phyloP scores from a whole-genome alignment of 768 basidiomycete species.

The Hypholoma fasciculare region DNA sequence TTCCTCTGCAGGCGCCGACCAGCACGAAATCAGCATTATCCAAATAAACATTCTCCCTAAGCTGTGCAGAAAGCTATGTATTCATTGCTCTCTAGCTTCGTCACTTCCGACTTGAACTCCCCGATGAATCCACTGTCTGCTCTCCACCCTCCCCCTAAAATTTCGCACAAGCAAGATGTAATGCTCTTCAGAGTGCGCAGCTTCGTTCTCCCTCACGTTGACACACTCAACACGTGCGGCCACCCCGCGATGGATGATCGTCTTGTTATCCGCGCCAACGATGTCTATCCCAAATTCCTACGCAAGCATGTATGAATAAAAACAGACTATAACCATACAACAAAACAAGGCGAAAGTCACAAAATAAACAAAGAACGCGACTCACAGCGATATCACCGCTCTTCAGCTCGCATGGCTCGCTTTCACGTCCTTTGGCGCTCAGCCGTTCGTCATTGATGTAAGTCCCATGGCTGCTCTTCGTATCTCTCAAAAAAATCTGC shows the following conservation, averaged over 20 bases:
- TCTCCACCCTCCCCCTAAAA: too few relatives aligned
- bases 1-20: too few relatives aligned
- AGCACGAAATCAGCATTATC: too few relatives aligned
- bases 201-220: background rate
- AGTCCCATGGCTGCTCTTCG: constrained; percentile 95
- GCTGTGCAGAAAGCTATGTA: too few relatives aligned
- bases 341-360: background rate
- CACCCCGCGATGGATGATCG: constrained; percentile 96
- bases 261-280: constrained; percentile 95
- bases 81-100: too few relatives aligned
- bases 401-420: constrained; percentile 90
- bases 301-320: constrained; percentile 1
- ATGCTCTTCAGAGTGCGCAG: too few relatives aligned
- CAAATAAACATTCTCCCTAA: too few relatives aligned
- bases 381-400: constrained; percentile 92
- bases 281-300: constrained; percentile 99
- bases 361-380: too few relatives aligned
- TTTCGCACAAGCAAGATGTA: too few relatives aligned
- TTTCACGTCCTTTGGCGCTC: constrained; percentile 83
- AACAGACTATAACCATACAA: background rate
- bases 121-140: too few relatives aligned
- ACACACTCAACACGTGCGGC: background rate
- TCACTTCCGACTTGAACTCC: too few relatives aligned
- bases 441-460: constrained; percentile 95
- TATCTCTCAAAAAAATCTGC: constrained; percentile 95